These are phyloP conservation scores for Skeletonema grethae DNA, from an alignment of 108 stramenopile species.

Conservation along the genomic window DNA sequence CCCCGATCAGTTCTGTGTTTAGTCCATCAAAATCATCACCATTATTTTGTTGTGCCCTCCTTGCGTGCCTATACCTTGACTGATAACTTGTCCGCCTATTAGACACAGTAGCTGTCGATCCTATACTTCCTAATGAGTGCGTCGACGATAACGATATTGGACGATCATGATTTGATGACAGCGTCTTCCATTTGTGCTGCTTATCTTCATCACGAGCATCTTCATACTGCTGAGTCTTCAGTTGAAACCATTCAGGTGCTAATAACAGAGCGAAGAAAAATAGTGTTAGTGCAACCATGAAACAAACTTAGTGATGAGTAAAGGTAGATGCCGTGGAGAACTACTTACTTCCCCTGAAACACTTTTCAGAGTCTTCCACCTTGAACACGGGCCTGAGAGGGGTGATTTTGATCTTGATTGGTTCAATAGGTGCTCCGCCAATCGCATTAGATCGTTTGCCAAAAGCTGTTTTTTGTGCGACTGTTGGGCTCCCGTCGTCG, in stretches of 20 bases:
- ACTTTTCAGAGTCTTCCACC: slow-evolving; percentile 46
- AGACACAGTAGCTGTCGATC: slow-evolving; percentile 27
- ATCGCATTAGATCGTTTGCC: slow-evolving; percentile 42
- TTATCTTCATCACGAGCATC: slow-evolving; percentile 12
- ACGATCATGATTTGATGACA: slow-evolving; percentile 23
- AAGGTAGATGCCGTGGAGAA: slow-evolving; percentile 36
- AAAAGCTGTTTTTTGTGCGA: slow-evolving; percentile 17
- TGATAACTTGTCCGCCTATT: slow-evolving; percentile 24
- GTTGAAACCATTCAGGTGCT: slow-evolving; percentile 51
- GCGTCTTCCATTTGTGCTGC: not conserved
- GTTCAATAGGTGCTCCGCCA: slow-evolving; percentile 70
- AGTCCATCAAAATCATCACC: slow-evolving; percentile 22
- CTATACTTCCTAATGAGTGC: slow-evolving; percentile 37
- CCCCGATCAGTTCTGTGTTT: slow-evolving; percentile 63
- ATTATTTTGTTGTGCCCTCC: slow-evolving; percentile 17
- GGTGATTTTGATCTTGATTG: slow-evolving; percentile 83
- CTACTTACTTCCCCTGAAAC: slow-evolving; percentile 78
- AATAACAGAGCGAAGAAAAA: not conserved
- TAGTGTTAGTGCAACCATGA: not conserved
- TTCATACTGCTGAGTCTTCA: slow-evolving; percentile 40
- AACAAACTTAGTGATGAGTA: not conserved
- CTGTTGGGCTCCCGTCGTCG: slow-evolving; percentile 73
- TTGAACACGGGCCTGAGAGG: slow-evolving; percentile 75
- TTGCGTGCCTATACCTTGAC: slow-evolving; percentile 20
- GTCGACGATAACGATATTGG: slow-evolving; percentile 22